phyloP scores from a whole-genome alignment of 306 rosid species.

The Acacia crassicarpa region DNA sequence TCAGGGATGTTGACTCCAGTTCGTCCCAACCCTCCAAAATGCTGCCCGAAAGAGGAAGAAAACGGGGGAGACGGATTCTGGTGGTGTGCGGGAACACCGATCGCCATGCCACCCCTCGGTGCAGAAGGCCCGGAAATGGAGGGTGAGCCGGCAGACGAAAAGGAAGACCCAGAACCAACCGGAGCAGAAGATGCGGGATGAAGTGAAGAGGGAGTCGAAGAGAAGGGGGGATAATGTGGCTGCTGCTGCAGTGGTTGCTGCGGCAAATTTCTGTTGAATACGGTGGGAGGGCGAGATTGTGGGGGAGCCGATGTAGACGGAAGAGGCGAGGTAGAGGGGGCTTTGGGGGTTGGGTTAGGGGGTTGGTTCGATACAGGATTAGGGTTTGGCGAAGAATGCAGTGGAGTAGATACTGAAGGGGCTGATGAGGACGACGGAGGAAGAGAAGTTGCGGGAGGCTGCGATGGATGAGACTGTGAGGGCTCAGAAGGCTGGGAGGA shows the following conservation, averaged over 20 bases:
- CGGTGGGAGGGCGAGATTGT: constrained; percentile 51
- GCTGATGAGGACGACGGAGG: constrained; percentile 39
- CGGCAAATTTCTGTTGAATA: constrained; percentile 50
- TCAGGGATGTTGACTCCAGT: constrained; percentile 52
- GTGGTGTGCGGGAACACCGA: constrained; percentile 85
- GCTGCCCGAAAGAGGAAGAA: constrained; percentile 73
- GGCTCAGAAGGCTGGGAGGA: constrained; percentile 35
- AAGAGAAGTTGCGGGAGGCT: constrained; percentile 19
- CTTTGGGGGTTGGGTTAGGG: constrained; percentile 49
- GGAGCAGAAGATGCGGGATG: constrained; percentile 49
- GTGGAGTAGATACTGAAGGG: constrained; percentile 39
- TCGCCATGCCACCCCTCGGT: constrained; percentile 69
- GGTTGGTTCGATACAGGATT: constrained; percentile 14
- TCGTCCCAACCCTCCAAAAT: constrained; percentile 79
- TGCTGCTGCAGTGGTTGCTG: constrained; percentile 39
- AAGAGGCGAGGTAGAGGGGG: constrained; percentile 21
- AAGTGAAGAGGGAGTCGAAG: constrained; percentile 40
- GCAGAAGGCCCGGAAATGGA: constrained; percentile 41
- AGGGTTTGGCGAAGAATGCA: constrained; percentile 39
- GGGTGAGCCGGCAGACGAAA: constrained; percentile 36
- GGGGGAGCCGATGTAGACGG: constrained; percentile 42
- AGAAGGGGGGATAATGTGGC: constrained; percentile 61
- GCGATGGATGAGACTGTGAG: constrained; percentile 5
- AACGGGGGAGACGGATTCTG: constrained; percentile 63
- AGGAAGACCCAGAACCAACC: constrained; percentile 40